These are phyloP conservation scores for Berberis vulgaris DNA, from an alignment of 164 flowering plant species.

Conservation along the genomic window DNA sequence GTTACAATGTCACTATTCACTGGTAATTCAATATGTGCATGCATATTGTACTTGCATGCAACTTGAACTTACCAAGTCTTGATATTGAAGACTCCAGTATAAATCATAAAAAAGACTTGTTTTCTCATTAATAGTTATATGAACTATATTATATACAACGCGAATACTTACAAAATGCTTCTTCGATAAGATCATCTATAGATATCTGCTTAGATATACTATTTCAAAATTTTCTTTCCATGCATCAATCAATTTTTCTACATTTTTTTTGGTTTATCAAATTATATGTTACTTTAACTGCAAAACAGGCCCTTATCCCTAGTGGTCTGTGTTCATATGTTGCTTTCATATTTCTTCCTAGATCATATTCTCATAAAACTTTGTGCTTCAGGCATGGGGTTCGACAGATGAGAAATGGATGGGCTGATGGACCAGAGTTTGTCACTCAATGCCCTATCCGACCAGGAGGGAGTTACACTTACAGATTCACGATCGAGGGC, in stretches of 20 bases:
- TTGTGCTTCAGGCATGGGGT: slow-evolving; percentile 58
- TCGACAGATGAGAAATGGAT: slow-evolving; percentile 60
- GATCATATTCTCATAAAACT: background rate
- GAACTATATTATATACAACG: no score
- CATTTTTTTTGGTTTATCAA: no score
- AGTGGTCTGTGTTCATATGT: background rate
- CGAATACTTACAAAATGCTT: no score
- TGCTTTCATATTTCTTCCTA: background rate
- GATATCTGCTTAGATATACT: no score
- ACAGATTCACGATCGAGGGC: slow-evolving; percentile 60
- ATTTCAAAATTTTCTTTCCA: no score
- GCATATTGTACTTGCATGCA: background rate
- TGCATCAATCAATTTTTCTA: no score
- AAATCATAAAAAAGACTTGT: background rate
- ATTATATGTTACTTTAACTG: background rate
- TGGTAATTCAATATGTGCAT: slow-evolving; percentile 36
- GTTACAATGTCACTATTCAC: slow-evolving; percentile 66
- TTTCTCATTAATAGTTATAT: no score
- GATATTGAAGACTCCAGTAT: background rate
- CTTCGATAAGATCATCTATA: no score
- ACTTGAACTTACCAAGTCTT: background rate
- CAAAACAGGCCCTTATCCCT: no score
- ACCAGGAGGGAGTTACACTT: slow-evolving; percentile 76
- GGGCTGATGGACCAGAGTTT: slow-evolving; percentile 90
- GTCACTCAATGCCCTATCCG: slow-evolving; percentile 85